Evolutionary conservation across 139 green algal species (phyloP).

Genomic region (Axilococcus clingmanii): DNA sequence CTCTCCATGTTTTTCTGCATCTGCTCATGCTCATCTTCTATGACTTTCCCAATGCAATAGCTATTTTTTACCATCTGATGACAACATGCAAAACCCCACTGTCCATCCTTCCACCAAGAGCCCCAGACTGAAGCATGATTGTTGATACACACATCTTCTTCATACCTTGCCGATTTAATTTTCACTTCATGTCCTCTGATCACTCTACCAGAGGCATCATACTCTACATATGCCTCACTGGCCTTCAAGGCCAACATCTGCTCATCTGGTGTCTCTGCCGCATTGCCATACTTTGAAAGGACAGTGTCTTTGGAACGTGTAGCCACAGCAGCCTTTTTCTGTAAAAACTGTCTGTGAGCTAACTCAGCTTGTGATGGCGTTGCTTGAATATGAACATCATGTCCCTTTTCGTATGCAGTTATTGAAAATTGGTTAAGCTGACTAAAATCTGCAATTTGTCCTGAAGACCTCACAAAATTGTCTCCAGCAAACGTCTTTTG

Average conservation of each 20-base stretch:
- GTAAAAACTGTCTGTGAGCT: constrained; percentile 80
- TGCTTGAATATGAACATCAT: constrained; percentile 76
- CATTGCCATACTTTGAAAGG: constrained; percentile 81
- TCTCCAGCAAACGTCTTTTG: constrained; percentile 75
- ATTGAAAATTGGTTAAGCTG: constrained; percentile 77
- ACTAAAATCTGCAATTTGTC: constrained; percentile 57
- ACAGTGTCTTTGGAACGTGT: constrained; percentile 53
- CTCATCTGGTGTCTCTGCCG: constrained; percentile 18
- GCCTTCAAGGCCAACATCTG: constrained; percentile 42
- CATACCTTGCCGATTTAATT: constrained; percentile 60
- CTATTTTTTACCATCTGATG: constrained; percentile 69
- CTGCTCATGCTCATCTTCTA: constrained; percentile 50
- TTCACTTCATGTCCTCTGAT: constrained; percentile 54
- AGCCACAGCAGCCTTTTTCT: constrained; percentile 79
- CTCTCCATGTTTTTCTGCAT: constrained; percentile 37
- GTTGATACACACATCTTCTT: constrained; percentile 89
- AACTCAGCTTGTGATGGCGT: constrained; percentile 84
- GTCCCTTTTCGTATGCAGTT: constrained; percentile 68
- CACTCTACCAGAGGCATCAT: constrained; percentile 67
- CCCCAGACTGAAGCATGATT: constrained; percentile 97
- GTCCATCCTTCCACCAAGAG: constrained; percentile 78
- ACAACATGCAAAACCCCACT: constrained; percentile 96
- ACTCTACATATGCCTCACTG: constrained; percentile 94
- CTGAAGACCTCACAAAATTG: constrained; percentile 82
- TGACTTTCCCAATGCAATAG: constrained; percentile 77